Base-by-base conservation (phyloP, 2,329 filamentous ascomycete species). In the Didymella keratinophila region DNA sequence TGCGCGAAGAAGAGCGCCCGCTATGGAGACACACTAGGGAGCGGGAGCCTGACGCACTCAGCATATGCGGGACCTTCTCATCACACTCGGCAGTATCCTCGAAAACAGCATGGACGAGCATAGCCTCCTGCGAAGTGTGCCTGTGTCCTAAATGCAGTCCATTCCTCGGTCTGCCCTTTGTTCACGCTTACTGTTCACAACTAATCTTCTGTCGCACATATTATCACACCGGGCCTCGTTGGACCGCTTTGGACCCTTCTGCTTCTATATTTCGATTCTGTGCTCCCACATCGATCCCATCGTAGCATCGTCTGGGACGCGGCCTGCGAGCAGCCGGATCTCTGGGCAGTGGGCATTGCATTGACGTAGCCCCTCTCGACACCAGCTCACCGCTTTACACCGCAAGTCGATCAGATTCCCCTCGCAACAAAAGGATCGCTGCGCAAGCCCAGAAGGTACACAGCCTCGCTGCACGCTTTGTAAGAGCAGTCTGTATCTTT, bases 251-350 rank as follows among this genome's bases (percentile, higher is more conserved):
- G 46, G 37, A 50, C 51, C 41, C 46, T 51, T 52, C 18, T 55
- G 47, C 50, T 60, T 51, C 43, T 60, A 47, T 60, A 55, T 52
- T 54, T 60, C 52, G 57, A 52, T 56, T 60, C 43, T 59, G 57
- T 60, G 47, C 36, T 43, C 57, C 57, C 57, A 41, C 32, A 43
- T 51, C 43, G 42, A 52, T 52, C 36, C 47, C 52, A 55, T 55
- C 42, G 51, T 51, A 55, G 52, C 56, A 59, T 51, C 51, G 41
- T 51, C 51, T 55, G 47, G 41, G 32, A 47, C 56, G 49, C 50
- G 45, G 56, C 46, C 56, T 53, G 39, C 50, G 28, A 52, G 27
- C 44, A 52, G 42, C 55, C 49, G 43, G 54, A 23, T 42, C 56
- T 32, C 52, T 56, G 52, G 52, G 52, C 52, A 49, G 52, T 36